phyloP scores from a whole-genome alignment of 129 eudicot species.

The Rutidosis leptorrhynchoides region DNA sequence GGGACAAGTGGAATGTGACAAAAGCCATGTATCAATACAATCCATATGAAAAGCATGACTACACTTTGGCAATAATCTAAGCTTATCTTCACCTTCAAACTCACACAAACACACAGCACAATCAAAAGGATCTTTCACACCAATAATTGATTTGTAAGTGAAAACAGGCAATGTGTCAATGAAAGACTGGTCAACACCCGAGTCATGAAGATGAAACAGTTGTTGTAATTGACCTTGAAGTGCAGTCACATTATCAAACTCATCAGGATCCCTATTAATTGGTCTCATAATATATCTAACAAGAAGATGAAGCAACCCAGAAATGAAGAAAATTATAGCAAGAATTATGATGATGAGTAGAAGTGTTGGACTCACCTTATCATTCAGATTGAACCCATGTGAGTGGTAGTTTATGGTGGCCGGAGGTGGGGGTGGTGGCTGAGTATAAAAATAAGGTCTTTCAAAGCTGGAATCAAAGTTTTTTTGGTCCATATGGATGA shows the following conservation, averaged over 20 bases:
- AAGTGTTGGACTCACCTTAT: constrained; percentile 68
- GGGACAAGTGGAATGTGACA: constrained; percentile 94
- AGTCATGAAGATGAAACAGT: constrained; percentile 74
- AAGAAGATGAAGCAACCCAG: constrained; percentile 80
- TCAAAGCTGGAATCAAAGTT: constrained; percentile 26
- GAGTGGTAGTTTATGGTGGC: constrained; percentile 18
- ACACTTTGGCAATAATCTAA: constrained; percentile 70
- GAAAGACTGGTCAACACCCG: constrained; percentile 83
- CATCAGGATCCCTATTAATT: constrained; percentile 55
- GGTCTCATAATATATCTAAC: constrained; percentile 58
- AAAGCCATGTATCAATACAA: constrained; percentile 85
- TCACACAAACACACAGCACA: constrained; percentile 96
- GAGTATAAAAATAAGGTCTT: constrained; percentile 24
- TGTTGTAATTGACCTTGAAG: constrained; percentile 85
- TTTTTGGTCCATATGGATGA: constrained; percentile 8
- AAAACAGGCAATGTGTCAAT: constrained; percentile 81
- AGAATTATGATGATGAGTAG: constrained; percentile 64
- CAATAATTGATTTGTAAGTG: constrained; percentile 45
- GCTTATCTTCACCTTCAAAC: constrained; percentile 71
- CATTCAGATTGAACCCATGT: constrained; percentile 45
- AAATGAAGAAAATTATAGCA: constrained; percentile 61
- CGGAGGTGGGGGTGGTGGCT: constrained; percentile 33
- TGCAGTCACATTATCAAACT: constrained; percentile 53
- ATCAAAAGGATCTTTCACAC: constrained; percentile 63
- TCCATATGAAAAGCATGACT: constrained; percentile 95